Evolutionary conservation across 2,329 filamentous ascomycete species (phyloP), one percentile per base, ranked within the genome.

Genomic region (Paradendryphiella salina): DNA sequence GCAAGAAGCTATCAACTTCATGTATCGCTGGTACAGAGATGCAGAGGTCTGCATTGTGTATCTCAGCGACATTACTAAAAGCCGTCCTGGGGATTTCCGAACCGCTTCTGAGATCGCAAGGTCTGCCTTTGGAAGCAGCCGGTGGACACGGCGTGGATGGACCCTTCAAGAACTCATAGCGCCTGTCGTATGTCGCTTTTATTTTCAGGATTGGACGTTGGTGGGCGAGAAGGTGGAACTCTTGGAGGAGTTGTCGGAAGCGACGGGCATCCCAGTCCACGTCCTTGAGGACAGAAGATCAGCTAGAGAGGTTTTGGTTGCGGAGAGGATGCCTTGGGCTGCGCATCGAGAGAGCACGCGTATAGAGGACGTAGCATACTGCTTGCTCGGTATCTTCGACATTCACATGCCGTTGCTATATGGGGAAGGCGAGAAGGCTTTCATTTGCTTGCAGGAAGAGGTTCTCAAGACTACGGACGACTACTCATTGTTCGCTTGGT

Each of bases 251-350:
- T 33, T 70, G 4, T 59, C 59, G 6, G 50, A 57, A 3, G 52
- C 56, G n/a, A 69, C 67, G 10, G 56, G 63, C 6, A 68, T 69
- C 10, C 63, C 63, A 3, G 49, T 59, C 14, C 57, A 52, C 28
- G 54, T 64, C 4, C 50, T 65, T 1, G 60, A 64, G n/a, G 60
- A 61, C 3, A 46, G 55, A 13, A 41, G 55, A 10, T 46, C 52
- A 5, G 20, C 57, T 8, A 55, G 48, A 17, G 59, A 65, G 21
- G 52, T 63, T 3, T 65, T 63, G 0, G 49, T 69, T 3, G 65
- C 64, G 3, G 55, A 67, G 31, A 52, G 65, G 9, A 67, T 68
- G 63, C 64, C 63, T 1, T 72, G 70, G 70, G 62, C 62, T 7
- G 57, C 56, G 13, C 35, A 52, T 14, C 62, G 70, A 10, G 21